A percentile compares a stretch with the other conserved stretches of the same genome.
Conservation (phyloP, 192 early-diverging fungal species). For the Jimgerdemannia lactiflua region DNA sequence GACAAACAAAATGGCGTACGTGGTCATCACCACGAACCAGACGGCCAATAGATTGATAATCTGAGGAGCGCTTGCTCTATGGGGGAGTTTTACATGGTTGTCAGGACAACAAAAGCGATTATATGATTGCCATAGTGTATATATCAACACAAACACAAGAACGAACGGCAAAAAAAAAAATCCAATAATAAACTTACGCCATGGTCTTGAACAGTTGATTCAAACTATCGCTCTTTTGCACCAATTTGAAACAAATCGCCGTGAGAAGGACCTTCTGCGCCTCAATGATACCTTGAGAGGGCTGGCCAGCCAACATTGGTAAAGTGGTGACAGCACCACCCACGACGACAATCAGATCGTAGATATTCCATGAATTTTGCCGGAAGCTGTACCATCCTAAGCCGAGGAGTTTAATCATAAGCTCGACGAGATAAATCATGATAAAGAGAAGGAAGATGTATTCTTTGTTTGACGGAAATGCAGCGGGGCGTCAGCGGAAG, state of each 20-base stretch:
- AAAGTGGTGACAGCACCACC: slow-evolving; percentile 42
- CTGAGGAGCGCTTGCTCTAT: slow-evolving; percentile 26
- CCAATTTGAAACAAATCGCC: slow-evolving; percentile 52
- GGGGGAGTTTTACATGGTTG: slow-evolving; percentile 1
- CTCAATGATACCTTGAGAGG: slow-evolving; percentile 35
- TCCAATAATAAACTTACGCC: slow-evolving; percentile 34
- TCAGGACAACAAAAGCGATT: not conserved
- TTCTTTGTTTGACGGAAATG: slow-evolving; percentile 5
- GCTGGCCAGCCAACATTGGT: slow-evolving; percentile 17
- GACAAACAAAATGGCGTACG: slow-evolving; percentile 59
- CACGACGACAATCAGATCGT: slow-evolving; percentile 60
- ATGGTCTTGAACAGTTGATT: slow-evolving; percentile 62
- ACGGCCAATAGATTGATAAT: slow-evolving; percentile 55
- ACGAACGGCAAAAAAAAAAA: not conserved
- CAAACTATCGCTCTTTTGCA: slow-evolving; percentile 51
- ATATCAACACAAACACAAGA: not conserved
- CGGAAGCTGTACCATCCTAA: slow-evolving; percentile 48
- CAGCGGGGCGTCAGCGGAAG: too few relatives aligned
- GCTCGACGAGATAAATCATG: slow-evolving; percentile 44
- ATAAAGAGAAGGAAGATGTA: slow-evolving; percentile 43
- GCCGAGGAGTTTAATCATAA: slow-evolving; percentile 41
- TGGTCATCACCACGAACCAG: slow-evolving; percentile 54
- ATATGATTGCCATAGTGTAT: too few relatives aligned
- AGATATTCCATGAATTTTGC: slow-evolving; percentile 54
- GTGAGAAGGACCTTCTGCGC: slow-evolving; percentile 55